Evolutionary conservation across 2,329 filamentous ascomycete genomes (phyloP).

Genomic region (Aspergillus floridensis): DNA sequence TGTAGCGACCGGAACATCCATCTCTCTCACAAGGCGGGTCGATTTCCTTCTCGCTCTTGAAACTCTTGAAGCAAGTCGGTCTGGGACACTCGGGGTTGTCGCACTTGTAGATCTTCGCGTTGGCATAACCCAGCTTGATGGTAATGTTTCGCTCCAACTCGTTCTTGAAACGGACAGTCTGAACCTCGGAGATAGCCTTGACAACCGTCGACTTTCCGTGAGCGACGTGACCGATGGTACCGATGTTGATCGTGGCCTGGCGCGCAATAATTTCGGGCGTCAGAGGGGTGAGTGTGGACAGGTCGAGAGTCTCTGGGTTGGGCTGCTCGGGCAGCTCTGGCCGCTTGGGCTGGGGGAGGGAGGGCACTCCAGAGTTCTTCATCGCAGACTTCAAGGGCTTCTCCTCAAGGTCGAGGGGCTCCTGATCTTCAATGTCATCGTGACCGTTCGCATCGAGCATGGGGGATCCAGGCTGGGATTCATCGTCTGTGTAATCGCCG

Average conservation of each 20-base stretch:
- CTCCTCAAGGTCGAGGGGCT: slow-evolving; percentile 62
- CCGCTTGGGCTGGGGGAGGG: slow-evolving; percentile 58
- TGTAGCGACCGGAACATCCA: slow-evolving; percentile 83
- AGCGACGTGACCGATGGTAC: slow-evolving; percentile 96
- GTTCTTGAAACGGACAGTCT: slow-evolving; percentile 99
- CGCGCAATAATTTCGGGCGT: slow-evolving; percentile 96
- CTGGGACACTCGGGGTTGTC: slow-evolving; percentile 87
- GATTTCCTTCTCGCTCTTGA: slow-evolving; percentile 98
- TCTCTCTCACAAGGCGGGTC: slow-evolving; percentile 94
- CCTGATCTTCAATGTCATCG: slow-evolving; percentile 73
- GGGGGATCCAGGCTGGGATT: slow-evolving; percentile 56
- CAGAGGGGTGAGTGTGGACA: slow-evolving; percentile 74
- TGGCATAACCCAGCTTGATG: slow-evolving; percentile 99
- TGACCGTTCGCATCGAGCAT: slow-evolving; percentile 54
- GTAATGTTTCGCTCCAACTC: slow-evolving; percentile 98
- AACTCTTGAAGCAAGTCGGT: slow-evolving; percentile 93
- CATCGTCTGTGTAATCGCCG: slow-evolving; percentile 55
- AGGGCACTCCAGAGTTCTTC: slow-evolving; percentile 64
- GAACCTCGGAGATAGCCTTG: slow-evolving; percentile 97
- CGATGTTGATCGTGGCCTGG: slow-evolving; percentile 98
- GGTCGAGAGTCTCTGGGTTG: slow-evolving; percentile 83
- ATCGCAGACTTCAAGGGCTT: slow-evolving; percentile 79
- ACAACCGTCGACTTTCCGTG: slow-evolving; percentile 99
- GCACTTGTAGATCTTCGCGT: slow-evolving; percentile 99
- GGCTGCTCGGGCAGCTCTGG: slow-evolving; percentile 83